Conservation (phyloP, 768 basidiomycete genomes). For the Leucogyrophana mollusca region DNA sequence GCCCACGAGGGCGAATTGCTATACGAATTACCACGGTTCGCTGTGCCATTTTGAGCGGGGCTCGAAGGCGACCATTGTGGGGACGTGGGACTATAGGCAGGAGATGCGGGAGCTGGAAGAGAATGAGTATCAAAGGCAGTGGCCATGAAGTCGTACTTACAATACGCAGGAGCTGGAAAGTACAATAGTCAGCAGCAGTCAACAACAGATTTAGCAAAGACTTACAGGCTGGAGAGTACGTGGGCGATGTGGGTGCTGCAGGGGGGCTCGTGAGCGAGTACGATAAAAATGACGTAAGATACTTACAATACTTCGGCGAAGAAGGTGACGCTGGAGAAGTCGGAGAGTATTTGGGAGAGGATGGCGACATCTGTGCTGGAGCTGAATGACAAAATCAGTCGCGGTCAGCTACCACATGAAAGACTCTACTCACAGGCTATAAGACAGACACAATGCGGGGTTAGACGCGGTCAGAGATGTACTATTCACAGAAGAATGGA, state of each 20-base stretch:
- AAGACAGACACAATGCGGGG: conserved; percentile 2
- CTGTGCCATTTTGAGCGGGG: conserved; percentile 56
- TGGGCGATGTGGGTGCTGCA: conserved; percentile 80
- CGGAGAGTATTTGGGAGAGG: conserved; percentile 91
- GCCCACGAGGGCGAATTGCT: conserved; percentile 55
- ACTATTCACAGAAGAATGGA: conserved; percentile 2
- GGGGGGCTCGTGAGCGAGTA: conserved; percentile 10
- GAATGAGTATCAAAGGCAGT: conserved; percentile 14
- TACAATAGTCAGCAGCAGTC: conserved; percentile 7
- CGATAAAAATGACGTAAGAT: background rate
- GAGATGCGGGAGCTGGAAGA: conserved; percentile 71
- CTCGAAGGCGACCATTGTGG: conserved; percentile 83
- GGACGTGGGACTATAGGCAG: conserved; percentile 83
- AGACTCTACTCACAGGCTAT: conserved; percentile 59
- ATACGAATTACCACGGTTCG: conserved; percentile 40
- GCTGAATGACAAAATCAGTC: conserved; percentile 40
- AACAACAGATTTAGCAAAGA: conserved; percentile 14
- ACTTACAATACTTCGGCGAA: conserved; percentile 89
- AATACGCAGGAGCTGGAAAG: conserved; percentile 71
- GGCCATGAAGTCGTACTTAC: conserved; percentile 40
- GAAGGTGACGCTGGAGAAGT: conserved; percentile 91
- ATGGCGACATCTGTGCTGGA: conserved; percentile 80
- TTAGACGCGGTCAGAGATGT: conserved; percentile 21
- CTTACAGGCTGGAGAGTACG: conserved; percentile 87
- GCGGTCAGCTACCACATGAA: background rate